A percentile compares a stretch with the other conserved stretches of the same genome.
Evolutionary conservation across 805 yeast species (phyloP).

Genomic region (Kodamaea lidongshanica): DNA sequence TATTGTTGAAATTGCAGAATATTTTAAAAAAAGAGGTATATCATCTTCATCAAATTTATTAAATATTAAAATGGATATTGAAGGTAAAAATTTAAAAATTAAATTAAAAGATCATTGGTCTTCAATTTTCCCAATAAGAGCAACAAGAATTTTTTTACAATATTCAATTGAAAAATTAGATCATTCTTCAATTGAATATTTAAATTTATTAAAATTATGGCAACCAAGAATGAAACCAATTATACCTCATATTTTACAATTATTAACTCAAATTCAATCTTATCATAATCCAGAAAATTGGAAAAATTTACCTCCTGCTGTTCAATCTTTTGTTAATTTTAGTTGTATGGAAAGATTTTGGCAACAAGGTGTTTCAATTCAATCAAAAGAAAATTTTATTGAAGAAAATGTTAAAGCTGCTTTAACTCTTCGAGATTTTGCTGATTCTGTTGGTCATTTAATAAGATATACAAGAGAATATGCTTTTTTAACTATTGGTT

Average conservation of each 20-base stretch:
- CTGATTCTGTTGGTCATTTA: slow-evolving; percentile 95
- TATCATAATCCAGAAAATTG: slow-evolving; percentile 93
- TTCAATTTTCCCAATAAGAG: slow-evolving; percentile 88
- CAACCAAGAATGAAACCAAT: slow-evolving; percentile 89
- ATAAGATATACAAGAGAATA: slow-evolving; percentile 94
- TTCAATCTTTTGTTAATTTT: slow-evolving; percentile 84
- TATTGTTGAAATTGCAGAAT: slow-evolving; percentile 86
- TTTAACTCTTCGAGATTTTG: slow-evolving; percentile 90
- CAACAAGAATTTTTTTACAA: slow-evolving; percentile 90
- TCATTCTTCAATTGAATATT: slow-evolving; percentile 71
- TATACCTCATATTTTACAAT: slow-evolving; percentile 81
- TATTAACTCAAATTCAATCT: slow-evolving; percentile 85
- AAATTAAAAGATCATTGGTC: slow-evolving; percentile 89
- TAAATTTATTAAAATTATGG: slow-evolving; percentile 72
- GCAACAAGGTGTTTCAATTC: slow-evolving; percentile 97
- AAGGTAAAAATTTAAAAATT: slow-evolving; percentile 68
- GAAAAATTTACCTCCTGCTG: slow-evolving; percentile 80
- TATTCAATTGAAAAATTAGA: slow-evolving; percentile 88
- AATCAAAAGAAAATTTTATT: slow-evolving; percentile 87
- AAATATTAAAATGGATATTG: slow-evolving; percentile 82
- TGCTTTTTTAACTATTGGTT: slow-evolving; percentile 83
- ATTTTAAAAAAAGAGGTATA: slow-evolving; percentile 78
- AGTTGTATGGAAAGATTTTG: slow-evolving; percentile 92
- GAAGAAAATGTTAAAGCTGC: slow-evolving; percentile 93
- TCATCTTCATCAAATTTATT: slow-evolving; percentile 69